Conservation (phyloP, 192 early-diverging fungal genomes). For the Diversispora eburnea region DNA sequence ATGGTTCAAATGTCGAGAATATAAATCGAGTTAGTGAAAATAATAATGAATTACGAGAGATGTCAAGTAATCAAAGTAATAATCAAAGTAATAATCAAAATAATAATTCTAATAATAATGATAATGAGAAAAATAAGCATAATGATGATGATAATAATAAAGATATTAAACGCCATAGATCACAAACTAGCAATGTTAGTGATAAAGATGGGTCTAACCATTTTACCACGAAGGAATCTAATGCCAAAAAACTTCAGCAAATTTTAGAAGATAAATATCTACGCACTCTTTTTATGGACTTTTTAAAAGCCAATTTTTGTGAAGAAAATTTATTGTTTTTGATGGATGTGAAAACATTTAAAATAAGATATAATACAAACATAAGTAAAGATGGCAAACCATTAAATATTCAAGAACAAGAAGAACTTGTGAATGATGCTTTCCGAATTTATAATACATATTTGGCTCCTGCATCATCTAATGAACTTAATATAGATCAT, state of each 20-base stretch:
- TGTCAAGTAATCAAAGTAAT: neutral
- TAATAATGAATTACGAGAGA: too few relatives aligned
- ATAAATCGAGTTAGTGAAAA: too few relatives aligned
- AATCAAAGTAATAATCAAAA: too few relatives aligned
- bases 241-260: conserved; percentile 52
- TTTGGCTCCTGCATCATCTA: conserved; percentile 40
- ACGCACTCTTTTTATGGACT: conserved; percentile 58
- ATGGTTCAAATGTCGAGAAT: too few relatives aligned
- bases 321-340: conserved; percentile 74
- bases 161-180: neutral
- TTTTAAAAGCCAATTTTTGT: conserved; percentile 63
- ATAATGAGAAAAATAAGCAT: too few relatives aligned
- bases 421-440: conserved; percentile 46
- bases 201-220: neutral
- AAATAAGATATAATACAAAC: conserved; percentile 31
- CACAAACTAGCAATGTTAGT: neutral
- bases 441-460: conserved; percentile 53
- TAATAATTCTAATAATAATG: too few relatives aligned
- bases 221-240: conserved; percentile 44
- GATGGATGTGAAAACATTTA: conserved; percentile 56
- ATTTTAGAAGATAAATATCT: conserved; percentile 57
- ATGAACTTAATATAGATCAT: conserved; percentile 54
- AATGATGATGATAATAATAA: neutral
- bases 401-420: conserved; percentile 30
- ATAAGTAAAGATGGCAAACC: neutral